Percentiles rank a stretch among this genome's conserved stretches.
These are phyloP conservation scores for Delonix regia DNA, from an alignment of 306 rosid species.

Conservation along the genomic window DNA sequence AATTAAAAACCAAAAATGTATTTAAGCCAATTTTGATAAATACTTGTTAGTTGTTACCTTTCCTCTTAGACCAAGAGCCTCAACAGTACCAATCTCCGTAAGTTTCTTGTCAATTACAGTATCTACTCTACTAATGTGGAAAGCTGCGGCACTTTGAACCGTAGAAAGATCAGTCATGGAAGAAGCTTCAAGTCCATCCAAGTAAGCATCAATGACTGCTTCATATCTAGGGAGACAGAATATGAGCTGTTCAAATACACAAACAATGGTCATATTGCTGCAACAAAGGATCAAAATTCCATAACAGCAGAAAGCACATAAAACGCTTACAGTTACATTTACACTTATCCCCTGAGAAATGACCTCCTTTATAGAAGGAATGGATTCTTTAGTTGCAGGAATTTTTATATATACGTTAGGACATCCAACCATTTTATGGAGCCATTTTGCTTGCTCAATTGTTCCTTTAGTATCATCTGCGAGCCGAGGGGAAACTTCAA, in stretches of 20 bases:
- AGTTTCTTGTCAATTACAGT: slow-evolving; percentile 71
- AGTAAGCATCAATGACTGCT: slow-evolving; percentile 83
- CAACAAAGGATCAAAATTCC: not conserved
- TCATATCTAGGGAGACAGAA: slow-evolving; percentile 82
- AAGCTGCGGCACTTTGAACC: slow-evolving; percentile 88
- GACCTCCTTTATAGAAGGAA: slow-evolving; percentile 79
- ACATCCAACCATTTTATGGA: slow-evolving; percentile 70
- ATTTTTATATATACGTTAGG: slow-evolving; percentile 82
- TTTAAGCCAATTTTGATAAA: not conserved
- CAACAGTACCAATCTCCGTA: slow-evolving; percentile 69
- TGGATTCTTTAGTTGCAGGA: slow-evolving; percentile 83
- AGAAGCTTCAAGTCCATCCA: slow-evolving; percentile 92
- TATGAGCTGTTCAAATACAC: slow-evolving; percentile 65
- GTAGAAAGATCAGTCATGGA: slow-evolving; percentile 70
- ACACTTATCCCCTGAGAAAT: slow-evolving; percentile 87
- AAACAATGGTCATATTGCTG: slow-evolving; percentile 24
- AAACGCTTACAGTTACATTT: slow-evolving; percentile 83
- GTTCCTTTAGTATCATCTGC: slow-evolving; percentile 83
- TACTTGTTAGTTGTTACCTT: slow-evolving; percentile 49
- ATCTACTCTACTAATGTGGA: slow-evolving; percentile 95
- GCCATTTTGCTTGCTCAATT: slow-evolving; percentile 84
- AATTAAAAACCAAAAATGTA: too few species aligned
- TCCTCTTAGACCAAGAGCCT: slow-evolving; percentile 87
- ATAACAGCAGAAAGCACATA: slow-evolving; percentile 18
- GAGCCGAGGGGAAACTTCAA: slow-evolving; percentile 77